Evolutionary conservation across 257 asterid species (phyloP).

Genomic region (Penstemon newberryi): DNA sequence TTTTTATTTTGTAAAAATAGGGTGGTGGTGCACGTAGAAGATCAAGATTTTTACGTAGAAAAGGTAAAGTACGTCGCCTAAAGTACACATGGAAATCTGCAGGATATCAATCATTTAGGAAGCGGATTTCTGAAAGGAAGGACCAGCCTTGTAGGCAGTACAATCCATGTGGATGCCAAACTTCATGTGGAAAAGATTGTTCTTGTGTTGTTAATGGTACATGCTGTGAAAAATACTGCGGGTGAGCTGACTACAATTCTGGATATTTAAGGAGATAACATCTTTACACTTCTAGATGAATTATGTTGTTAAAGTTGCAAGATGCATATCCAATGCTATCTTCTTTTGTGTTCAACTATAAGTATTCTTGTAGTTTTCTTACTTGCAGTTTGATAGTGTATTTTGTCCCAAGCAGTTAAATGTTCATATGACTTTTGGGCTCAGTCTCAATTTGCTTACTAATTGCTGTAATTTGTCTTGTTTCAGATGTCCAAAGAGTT

Average conservation of each 20-base stretch:
- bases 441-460: conserved; percentile 17
- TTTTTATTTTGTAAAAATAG: conserved; percentile 37
- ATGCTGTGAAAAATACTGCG: conserved; percentile 94
- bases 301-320: background rate
- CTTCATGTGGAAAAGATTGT: conserved; percentile 91
- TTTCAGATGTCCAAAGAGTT: conserved; percentile 85
- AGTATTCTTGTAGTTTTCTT: background rate
- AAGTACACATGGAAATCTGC: conserved; percentile 91
- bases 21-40: conserved; percentile 79
- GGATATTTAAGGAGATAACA: background rate
- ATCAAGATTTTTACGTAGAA: conserved; percentile 81
- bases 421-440: conserved; percentile 9
- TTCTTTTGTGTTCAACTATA: background rate
- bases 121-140: conserved; percentile 86
- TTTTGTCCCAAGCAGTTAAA: conserved; percentile 7
- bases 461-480: conserved; percentile 19
- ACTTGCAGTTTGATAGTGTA: background rate
- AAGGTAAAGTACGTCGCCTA: conserved; percentile 87
- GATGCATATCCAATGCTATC: background rate
- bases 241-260: conserved; percentile 55
- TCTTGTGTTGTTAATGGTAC: conserved; percentile 84
- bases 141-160: conserved; percentile 89
- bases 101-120: conserved; percentile 81
- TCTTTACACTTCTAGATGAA: background rate
- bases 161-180: conserved; percentile 89